phyloP scores from a whole-genome alignment of 768 basidiomycete species.

The Mycena indigotica region DNA sequence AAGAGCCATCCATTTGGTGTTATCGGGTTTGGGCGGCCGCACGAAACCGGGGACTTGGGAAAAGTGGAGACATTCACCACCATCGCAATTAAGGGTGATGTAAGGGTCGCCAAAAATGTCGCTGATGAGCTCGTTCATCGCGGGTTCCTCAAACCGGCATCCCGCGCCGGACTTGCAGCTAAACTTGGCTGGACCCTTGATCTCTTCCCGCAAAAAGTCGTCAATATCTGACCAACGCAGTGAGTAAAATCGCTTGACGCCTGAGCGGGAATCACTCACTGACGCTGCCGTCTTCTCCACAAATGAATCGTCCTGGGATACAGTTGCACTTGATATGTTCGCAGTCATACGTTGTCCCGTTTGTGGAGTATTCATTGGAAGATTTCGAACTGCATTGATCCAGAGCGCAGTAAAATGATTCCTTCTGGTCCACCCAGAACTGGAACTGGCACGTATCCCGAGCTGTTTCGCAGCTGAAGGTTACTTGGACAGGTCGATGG shows the following conservation, averaged over 20 bases:
- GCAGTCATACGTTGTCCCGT: conserved; percentile 79
- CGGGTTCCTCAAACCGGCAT: conserved; percentile 92
- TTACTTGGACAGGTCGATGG: conserved; percentile 90
- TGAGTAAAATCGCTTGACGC: background rate
- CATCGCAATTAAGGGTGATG: conserved; percentile 84
- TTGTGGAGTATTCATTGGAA: conserved; percentile 58
- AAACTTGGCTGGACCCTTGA: conserved; percentile 89
- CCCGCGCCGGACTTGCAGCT: conserved; percentile 70
- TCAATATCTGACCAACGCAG: conserved; percentile 68
- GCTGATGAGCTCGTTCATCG: conserved; percentile 94
- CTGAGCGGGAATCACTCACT: conserved; percentile 53
- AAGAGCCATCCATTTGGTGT: conserved; percentile 78
- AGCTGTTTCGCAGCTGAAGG: conserved; percentile 82
- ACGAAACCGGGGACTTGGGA: conserved; percentile 95
- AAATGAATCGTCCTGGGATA: conserved; percentile 92
- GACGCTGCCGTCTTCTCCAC: conserved; percentile 92
- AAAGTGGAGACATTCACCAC: conserved; percentile 93
- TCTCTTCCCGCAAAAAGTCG: conserved; percentile 88
- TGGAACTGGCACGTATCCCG: conserved; percentile 84
- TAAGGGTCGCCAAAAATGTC: conserved; percentile 90
- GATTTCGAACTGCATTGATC: conserved; percentile 61
- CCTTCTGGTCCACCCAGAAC: conserved; percentile 94
- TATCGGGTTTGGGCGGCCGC: conserved; percentile 82
- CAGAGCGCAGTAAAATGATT: conserved; percentile 94
- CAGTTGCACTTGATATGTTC: conserved; percentile 87